Base-by-base conservation (phyloP, 129 eudicot genomes). In the Daucus carota region DNA sequence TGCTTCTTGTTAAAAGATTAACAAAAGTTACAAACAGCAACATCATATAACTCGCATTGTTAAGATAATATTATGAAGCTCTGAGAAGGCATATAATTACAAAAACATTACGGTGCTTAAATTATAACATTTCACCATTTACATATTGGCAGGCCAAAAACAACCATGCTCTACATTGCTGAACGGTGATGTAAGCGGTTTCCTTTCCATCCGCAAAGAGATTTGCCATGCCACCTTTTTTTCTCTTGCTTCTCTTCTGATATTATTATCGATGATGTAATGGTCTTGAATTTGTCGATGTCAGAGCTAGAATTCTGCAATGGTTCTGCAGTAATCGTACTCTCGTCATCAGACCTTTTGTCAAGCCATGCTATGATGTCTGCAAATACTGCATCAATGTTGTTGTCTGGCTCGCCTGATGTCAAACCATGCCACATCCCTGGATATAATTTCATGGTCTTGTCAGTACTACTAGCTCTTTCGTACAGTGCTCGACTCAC, bases 381-480 rank as follows among this genome's bases (percentile, higher is more conserved):
- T 3, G 81, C 41, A 43, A 91, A 91, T 24, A 94, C 98, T 3
- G 83, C 70, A 78, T 89, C 87, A 28, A 94, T 76, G 81, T 94
- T 91, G 65, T 85, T 76, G 42, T 91, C 98, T 3, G 98, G 90
- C 84, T 94, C 98, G 2, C 98, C 98, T 0, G 92, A 82, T 34
- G 98, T 94, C 73, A 94, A 66, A 15, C 86, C 98, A 22, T 94
- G 97, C 98, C 98, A 94, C 98, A 94, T 94, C 47, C 96, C 98
- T 0, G 96, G 88, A 36, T 94, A 94, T 28, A 94, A 81, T 70
- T 89, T 94, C 45, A 94, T 85, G 54, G 96, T 94, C 84, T 91
- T 94, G 88, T 94, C 98, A n/a, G 44, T 22, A 65, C 98, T 94
- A 67, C 97, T 76, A 38, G 98, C 97, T 32, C 59, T 81, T 44